Evolutionary conservation across 495 filamentous ascomycete genomes (phyloP).

Genomic region (Amphirosellinia nigrospora): DNA sequence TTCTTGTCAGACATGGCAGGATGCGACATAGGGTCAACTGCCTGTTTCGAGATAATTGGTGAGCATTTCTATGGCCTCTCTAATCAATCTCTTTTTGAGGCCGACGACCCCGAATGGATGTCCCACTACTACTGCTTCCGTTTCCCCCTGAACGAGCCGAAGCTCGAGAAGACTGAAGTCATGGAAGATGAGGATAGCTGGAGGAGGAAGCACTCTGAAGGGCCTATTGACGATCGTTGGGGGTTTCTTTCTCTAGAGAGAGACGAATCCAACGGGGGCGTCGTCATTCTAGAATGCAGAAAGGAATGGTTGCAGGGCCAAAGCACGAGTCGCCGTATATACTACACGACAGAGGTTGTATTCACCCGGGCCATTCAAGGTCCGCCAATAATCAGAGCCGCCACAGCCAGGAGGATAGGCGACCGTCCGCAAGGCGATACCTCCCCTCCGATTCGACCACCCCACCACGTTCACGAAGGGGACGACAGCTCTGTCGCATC

Average conservation of each 20-base stretch:
- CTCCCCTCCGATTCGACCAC: conserved; percentile 29
- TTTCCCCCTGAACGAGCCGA: conserved; percentile 54
- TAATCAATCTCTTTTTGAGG: conserved; percentile 66
- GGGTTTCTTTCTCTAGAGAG: conserved; percentile 67
- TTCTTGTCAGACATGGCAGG: conserved; percentile 62
- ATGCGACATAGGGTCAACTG: conserved; percentile 67
- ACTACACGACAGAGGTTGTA: conserved; percentile 66
- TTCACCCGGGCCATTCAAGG: conserved; percentile 43
- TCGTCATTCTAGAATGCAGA: conserved; percentile 72
- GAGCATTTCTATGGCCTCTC: conserved; percentile 76
- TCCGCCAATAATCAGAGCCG: conserved; percentile 14
- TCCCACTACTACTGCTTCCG: conserved; percentile 76
- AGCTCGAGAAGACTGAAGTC: conserved; percentile 37
- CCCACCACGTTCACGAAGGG: conserved; percentile 48
- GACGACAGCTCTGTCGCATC: conserved; percentile 48
- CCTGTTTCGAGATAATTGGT: conserved; percentile 75
- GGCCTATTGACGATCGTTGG: conserved; percentile 80
- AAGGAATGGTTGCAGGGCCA: conserved; percentile 70
- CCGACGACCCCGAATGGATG: conserved; percentile 70
- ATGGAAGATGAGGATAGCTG: conserved; percentile 57
- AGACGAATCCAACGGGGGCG: conserved; percentile 65
- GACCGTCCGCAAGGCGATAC: conserved; percentile 14
- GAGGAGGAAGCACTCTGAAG: conserved; percentile 72
- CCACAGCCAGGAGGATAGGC: conserved; percentile 25
- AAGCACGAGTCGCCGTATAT: conserved; percentile 68